Base-by-base conservation (phyloP, 192 early-diverging fungal genomes). In the Coemansia sp. region DNA sequence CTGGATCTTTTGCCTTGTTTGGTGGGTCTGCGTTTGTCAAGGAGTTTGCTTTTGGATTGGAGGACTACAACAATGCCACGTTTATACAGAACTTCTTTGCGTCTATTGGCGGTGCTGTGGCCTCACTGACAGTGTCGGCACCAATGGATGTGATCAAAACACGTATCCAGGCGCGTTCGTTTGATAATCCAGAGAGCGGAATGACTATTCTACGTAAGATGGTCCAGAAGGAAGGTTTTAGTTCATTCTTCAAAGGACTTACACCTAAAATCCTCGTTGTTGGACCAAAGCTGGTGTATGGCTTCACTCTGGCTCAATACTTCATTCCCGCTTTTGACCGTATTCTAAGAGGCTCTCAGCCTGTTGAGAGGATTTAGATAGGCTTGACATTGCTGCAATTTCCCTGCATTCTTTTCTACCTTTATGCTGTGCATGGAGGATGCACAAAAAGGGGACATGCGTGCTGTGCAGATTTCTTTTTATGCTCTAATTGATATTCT, bases 81-180 rank as follows among this genome's bases (percentile, higher is more conserved):
- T 97, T 97, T 78, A 86, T 94, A 75, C 97, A 98, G 69, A 97
- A 96, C 90, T 97, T 96, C 82, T 89, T 87, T 64, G 87, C 94
- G 8, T 97, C 95, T 25, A 97, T 98, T 69, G 94, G 92, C 61
- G 97, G 97, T 48, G 93, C 97, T 19, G 84, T 96, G 47, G 94
- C 97, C 19, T 93, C 91, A 49, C 90, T 98, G 68, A 90, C 92
- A 7, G 89, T 97, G 32, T 93, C 97, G 32, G 93, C 94, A 23
- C 97, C 97, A 54, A 85, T 99, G 65, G 97, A 99, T 76, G 95
- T 99, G 16, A 93, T 99, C 84, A 99, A 99, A 87, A 99, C 97
- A 19, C 91, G 97, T 50, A 99, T 99, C 76, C 97, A 99, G 82
- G 90, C 93, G 55, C 87, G 89, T 56, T 88, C 93, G 62, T 91